These are phyloP conservation scores for Metschnikowia santaceciliae DNA, from an alignment of 805 yeast genomes.

Conservation along the genomic window DNA sequence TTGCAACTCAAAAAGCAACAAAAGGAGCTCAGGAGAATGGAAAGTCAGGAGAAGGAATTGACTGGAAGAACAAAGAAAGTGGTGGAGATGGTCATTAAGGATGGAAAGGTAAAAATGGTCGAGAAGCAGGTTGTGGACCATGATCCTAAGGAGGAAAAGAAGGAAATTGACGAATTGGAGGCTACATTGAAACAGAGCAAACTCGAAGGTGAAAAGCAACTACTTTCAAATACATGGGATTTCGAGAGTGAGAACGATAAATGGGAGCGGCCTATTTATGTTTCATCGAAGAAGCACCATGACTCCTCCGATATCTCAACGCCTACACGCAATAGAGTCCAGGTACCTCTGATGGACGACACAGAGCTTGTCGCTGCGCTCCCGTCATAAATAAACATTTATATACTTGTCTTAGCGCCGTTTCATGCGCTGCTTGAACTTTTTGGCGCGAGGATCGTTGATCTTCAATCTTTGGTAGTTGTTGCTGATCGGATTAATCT, in stretches of 20 bases:
- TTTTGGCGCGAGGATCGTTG: conserved; percentile 41
- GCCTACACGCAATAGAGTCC: conserved; percentile 12
- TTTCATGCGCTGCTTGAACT: conserved; percentile 40
- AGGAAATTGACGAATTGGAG: conserved; percentile 36
- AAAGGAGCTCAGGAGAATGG: conserved; percentile 59
- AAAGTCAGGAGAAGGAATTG: conserved; percentile 48
- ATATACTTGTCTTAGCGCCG: conserved; percentile 15
- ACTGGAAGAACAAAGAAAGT: conserved; percentile 73
- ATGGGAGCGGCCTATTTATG: conserved; percentile 54
- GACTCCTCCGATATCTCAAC: neutral
- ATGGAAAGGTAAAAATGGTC: conserved; percentile 72
- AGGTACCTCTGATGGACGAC: conserved; percentile 9
- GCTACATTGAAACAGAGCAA: conserved; percentile 24
- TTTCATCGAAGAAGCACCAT: neutral
- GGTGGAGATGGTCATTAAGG: conserved; percentile 70
- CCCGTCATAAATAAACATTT: conserved; percentile 7
- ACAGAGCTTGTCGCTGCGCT: conserved; percentile 17
- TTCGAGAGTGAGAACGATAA: conserved; percentile 48
- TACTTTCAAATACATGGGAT: conserved; percentile 53
- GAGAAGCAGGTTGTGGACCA: conserved; percentile 35
- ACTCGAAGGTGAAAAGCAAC: conserved; percentile 25
- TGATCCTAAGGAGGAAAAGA: conserved; percentile 26
- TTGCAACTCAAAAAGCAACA: conserved; percentile 84
- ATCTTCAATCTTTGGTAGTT: conserved; percentile 54
- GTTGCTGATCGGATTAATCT: conserved; percentile 35